These are phyloP conservation scores for Kazachstania sp. DNA, from an alignment of 1,139 yeast species.

Conservation along the genomic window DNA sequence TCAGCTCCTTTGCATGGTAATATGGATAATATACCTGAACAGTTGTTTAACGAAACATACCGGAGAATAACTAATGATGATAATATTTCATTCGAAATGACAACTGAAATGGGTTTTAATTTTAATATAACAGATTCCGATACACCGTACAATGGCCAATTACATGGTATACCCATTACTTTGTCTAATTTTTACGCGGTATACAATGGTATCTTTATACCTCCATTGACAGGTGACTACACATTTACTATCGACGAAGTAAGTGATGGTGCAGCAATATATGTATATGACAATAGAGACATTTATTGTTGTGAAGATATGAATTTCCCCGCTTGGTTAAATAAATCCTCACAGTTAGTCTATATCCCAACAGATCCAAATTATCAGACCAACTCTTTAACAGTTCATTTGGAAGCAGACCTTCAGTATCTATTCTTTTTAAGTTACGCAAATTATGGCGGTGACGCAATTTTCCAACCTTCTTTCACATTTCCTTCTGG, in stretches of 20 bases:
- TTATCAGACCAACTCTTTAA: background rate
- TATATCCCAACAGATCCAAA: background rate
- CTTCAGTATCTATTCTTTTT: background rate
- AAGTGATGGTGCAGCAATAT: background rate
- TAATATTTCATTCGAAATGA: too few species aligned
- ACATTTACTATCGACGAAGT: background rate
- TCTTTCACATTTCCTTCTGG: conserved; percentile 1
- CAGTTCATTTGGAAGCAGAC: background rate
- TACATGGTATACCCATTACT: too few species aligned
- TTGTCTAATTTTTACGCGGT: background rate
- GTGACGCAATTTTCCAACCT: background rate
- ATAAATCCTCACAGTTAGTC: background rate
- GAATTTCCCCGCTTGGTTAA: background rate
- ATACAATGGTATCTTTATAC: background rate
- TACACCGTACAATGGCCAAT: too few species aligned
- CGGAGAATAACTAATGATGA: too few species aligned
- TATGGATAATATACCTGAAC: too few species aligned
- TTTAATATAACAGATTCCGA: too few species aligned
- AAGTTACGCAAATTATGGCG: background rate
- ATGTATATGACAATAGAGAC: background rate
- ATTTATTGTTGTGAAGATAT: background rate
- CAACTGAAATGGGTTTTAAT: too few species aligned
- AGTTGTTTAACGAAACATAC: too few species aligned
- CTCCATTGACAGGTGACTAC: background rate
- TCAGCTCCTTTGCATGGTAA: too few species aligned